Evolutionary conservation across 2,329 filamentous ascomycete genomes (phyloP).

Genomic region (Ceratocystis smalleyi): DNA sequence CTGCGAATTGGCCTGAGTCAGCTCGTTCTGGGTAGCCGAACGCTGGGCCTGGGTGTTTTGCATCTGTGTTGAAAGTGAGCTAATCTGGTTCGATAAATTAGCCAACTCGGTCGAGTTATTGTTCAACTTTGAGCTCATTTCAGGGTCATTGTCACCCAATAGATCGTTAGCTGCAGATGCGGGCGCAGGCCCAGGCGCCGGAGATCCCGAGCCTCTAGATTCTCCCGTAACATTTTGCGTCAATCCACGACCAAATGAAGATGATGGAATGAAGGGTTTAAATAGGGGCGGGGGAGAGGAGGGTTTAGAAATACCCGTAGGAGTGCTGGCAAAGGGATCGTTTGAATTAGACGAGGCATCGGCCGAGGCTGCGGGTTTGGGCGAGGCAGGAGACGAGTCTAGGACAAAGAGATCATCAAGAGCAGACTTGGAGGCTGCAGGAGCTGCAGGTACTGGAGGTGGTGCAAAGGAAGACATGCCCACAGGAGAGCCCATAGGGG

Average conservation of each 20-base stretch:
- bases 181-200: conserved; percentile 28
- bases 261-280: conserved; percentile 84
- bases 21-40: conserved; percentile 59
- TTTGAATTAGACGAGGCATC: conserved; percentile 55
- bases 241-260: conserved; percentile 75
- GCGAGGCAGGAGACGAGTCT: conserved; percentile 39
- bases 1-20: conserved; percentile 66
- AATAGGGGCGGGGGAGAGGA: conserved; percentile 44
- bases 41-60: conserved; percentile 81
- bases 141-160: conserved; percentile 76
- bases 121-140: conserved; percentile 74
- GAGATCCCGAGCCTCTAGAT: conserved; percentile 48
- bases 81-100: conserved; percentile 90
- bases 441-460: conserved; percentile 22
- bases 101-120: conserved; percentile 84
- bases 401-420: conserved; percentile 89
- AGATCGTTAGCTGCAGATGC: conserved; percentile 49
- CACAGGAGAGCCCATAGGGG: conserved; percentile 26
- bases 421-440: conserved; percentile 54
- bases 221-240: conserved; percentile 39
- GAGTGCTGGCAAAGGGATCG: conserved; percentile 50
- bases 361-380: conserved; percentile 40
- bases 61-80: conserved; percentile 81
- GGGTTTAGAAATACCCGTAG: conserved; percentile 39
- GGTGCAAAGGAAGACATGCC: conserved; percentile 23